phyloP scores from a whole-genome alignment of 2,329 filamentous ascomycete species.

The Fusarium caatingaense region DNA sequence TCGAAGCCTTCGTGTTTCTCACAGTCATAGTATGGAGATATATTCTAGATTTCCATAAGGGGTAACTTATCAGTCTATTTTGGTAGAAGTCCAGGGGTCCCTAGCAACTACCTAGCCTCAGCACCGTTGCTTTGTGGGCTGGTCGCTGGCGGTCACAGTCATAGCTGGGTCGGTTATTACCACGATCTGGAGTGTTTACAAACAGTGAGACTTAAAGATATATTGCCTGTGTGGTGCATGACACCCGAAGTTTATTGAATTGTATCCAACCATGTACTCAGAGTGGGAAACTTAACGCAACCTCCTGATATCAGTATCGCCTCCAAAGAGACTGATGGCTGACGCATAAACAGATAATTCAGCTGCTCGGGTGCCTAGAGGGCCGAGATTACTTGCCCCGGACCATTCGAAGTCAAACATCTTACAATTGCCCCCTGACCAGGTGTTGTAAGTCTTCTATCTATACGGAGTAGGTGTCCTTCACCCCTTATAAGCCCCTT shows the following conservation, averaged over 20 bases:
- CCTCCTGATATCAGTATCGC: not conserved
- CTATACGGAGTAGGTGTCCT: not conserved
- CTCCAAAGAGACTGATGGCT: constrained; percentile 9
- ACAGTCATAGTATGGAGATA: not conserved
- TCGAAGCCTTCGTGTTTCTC: not conserved
- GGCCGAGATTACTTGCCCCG: constrained; percentile 41
- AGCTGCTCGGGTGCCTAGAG: constrained; percentile 26
- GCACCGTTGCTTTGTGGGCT: not conserved
- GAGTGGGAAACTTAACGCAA: not conserved
- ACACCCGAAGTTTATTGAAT: not conserved
- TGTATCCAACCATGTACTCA: not conserved
- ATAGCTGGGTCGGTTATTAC: not conserved
- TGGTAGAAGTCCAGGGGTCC: not conserved
- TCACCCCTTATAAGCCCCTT: constrained; percentile 30
- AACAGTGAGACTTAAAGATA: not conserved
- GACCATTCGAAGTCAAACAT: constrained; percentile 39
- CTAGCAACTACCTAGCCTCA: not conserved
- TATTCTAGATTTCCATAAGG: not conserved
- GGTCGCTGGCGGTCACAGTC: not conserved
- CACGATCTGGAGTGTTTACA: not conserved
- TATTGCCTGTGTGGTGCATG: not conserved
- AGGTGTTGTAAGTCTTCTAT: constrained; percentile 8
- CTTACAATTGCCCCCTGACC: constrained; percentile 14
- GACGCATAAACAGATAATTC: constrained; percentile 5
- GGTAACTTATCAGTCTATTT: not conserved